Evolutionary conservation across 169 alveolate species (phyloP).

Genomic region (Blepharisma undulans): DNA sequence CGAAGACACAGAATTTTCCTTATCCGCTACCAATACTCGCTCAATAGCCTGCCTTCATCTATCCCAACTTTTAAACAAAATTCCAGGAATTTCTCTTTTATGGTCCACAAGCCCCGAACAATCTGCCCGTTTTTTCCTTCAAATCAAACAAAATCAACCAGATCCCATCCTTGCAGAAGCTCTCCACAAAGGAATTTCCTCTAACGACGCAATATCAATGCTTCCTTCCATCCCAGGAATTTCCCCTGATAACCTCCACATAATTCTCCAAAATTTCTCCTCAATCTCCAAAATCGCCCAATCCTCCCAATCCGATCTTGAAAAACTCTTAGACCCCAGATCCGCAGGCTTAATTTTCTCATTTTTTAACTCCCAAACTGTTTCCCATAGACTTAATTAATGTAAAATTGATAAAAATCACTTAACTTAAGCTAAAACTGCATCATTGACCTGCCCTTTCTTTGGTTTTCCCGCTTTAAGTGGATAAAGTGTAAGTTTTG

Average conservation of each 20-base stretch:
- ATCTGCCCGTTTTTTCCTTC: background rate
- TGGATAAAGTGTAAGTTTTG: conserved; percentile 95
- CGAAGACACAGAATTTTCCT: background rate
- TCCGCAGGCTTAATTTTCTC: background rate
- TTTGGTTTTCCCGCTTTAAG: conserved; percentile 92
- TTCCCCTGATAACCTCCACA: background rate
- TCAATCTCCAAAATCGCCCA: background rate
- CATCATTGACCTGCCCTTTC: conserved; percentile 88
- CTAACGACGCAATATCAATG: background rate
- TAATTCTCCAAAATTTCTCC: background rate
- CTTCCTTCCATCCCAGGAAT: background rate
- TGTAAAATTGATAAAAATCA: background rate
- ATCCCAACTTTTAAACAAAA: background rate
- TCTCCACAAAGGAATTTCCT: background rate
- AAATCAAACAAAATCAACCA: background rate
- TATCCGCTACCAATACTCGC: background rate
- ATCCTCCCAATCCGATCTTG: background rate
- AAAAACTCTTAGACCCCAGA: background rate
- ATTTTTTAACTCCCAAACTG: background rate
- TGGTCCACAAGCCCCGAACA: background rate
- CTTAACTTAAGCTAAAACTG: background rate
- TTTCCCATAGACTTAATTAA: background rate
- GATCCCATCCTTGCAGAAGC: background rate
- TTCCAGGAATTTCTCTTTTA: background rate
- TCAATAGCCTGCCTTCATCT: background rate